Evolutionary conservation across 306 rosid species (phyloP).

Genomic region (Trichosanthes truncata): DNA sequence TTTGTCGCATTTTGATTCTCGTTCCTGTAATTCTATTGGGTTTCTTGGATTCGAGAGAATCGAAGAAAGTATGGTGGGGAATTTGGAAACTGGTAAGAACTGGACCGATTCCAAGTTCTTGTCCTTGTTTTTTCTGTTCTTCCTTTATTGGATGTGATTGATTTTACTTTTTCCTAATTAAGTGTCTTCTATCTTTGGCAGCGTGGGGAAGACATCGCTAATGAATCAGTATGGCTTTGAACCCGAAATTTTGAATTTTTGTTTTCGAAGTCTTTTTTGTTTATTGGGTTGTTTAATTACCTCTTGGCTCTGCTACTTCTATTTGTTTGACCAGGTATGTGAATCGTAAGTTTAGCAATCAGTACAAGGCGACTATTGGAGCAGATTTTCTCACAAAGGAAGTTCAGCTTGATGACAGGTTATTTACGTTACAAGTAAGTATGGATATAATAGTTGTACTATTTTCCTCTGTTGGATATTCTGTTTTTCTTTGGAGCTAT

Average conservation of each 20-base stretch:
- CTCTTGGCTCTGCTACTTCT: not conserved
- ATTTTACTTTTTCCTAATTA: not conserved
- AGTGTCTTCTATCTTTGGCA: conserved; percentile 26
- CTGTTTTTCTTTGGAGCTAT: not conserved
- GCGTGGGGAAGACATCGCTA: conserved; percentile 97
- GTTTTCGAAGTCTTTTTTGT: not conserved
- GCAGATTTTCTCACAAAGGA: conserved; percentile 99
- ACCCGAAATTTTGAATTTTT: conserved; percentile 20
- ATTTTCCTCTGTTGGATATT: not conserved
- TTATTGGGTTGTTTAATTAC: not conserved
- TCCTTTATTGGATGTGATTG: not conserved
- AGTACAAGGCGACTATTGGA: conserved; percentile 97
- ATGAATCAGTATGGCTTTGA: conserved; percentile 74
- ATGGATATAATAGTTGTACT: not conserved
- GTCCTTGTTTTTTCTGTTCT: not conserved
- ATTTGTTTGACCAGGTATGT: conserved; percentile 53
- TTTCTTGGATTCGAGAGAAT: conserved; percentile 15
- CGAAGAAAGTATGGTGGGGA: not conserved
- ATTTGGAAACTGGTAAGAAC: not conserved
- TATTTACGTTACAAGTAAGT: conserved; percentile 94
- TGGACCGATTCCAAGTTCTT: not conserved
- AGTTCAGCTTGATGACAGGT: conserved; percentile 95
- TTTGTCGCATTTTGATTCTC: not conserved
- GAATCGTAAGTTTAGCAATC: conserved; percentile 96
- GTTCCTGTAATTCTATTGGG: not conserved